These are phyloP conservation scores for Cordyceps cicadae DNA, from an alignment of 2,329 filamentous ascomycete genomes.

Conservation along the genomic window DNA sequence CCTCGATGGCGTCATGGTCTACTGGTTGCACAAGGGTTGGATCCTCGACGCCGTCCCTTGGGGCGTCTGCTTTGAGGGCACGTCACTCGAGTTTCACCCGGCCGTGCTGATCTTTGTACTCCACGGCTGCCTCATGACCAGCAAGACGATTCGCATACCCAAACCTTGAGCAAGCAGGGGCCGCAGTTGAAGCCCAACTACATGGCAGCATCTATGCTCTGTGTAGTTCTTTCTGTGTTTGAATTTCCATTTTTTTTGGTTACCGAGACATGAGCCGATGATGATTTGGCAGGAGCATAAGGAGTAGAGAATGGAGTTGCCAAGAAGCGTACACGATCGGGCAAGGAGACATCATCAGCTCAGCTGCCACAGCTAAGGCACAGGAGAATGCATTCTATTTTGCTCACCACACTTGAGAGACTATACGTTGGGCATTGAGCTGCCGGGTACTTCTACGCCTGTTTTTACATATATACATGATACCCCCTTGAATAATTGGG, in stretches of 20 bases:
- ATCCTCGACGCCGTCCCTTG: conserved; percentile 69
- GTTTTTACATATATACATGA: conserved; percentile 1
- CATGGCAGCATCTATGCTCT: not conserved
- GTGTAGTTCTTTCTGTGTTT: not conserved
- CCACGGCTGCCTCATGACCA: conserved; percentile 93
- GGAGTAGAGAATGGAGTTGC: not conserved
- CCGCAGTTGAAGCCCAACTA: not conserved
- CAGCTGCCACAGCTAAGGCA: not conserved
- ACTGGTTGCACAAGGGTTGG: conserved; percentile 77
- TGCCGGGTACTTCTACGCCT: not conserved
- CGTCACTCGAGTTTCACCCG: conserved; percentile 74
- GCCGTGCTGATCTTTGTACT: conserved; percentile 70
- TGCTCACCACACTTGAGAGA: not conserved
- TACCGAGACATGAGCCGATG: not conserved
- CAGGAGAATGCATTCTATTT: not conserved
- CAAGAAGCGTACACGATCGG: not conserved
- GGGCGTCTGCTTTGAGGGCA: conserved; percentile 60
- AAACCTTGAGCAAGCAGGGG: conserved; percentile 56
- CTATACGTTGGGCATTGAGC: not conserved
- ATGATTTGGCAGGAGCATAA: not conserved
- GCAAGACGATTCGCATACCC: conserved; percentile 88
- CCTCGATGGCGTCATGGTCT: conserved; percentile 78
- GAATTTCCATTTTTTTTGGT: not conserved
- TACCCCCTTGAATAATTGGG: conserved; percentile 2
- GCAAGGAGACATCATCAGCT: not conserved